A percentile compares a stretch with the other conserved stretches of the same genome.
Conservation (phyloP, 352 stramenopile species). For the Phytopythium delawarense region DNA sequence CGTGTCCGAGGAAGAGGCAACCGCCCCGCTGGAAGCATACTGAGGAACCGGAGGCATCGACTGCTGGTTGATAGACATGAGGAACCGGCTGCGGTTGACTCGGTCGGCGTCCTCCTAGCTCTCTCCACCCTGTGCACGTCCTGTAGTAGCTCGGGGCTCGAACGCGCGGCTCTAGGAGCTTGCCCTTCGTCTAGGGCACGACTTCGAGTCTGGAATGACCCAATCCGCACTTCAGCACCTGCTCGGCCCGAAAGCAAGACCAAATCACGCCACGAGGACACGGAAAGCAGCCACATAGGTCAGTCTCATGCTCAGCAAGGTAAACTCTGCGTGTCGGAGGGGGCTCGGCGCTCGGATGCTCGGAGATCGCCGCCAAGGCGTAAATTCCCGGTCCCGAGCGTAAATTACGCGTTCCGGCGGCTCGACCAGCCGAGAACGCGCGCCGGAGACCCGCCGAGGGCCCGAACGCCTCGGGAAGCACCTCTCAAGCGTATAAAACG, state of each 20-base stretch:
- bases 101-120: neutral
- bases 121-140: neutral
- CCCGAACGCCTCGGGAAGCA: neutral
- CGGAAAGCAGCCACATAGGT: neutral
- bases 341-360: neutral
- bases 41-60: constrained; percentile 73
- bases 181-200: neutral
- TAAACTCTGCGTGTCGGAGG: neutral
- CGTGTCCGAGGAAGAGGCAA: constrained; percentile 33
- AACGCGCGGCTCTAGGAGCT: neutral
- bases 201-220: neutral
- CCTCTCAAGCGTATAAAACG: neutral
- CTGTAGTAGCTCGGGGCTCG: neutral
- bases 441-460: constrained; percentile 2
- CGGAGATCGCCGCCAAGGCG: neutral
- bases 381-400: constrained; percentile 20
- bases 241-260: neutral
- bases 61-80: constrained; percentile 30
- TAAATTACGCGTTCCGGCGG: constrained; percentile 26
- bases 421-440: constrained; percentile 5
- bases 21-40: constrained; percentile 49
- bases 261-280: neutral
- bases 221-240: neutral
- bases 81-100: neutral
- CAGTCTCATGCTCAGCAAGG: neutral